phyloP scores from a whole-genome alignment of 2,329 filamentous ascomycete species.

The Epichloe amarillans region DNA sequence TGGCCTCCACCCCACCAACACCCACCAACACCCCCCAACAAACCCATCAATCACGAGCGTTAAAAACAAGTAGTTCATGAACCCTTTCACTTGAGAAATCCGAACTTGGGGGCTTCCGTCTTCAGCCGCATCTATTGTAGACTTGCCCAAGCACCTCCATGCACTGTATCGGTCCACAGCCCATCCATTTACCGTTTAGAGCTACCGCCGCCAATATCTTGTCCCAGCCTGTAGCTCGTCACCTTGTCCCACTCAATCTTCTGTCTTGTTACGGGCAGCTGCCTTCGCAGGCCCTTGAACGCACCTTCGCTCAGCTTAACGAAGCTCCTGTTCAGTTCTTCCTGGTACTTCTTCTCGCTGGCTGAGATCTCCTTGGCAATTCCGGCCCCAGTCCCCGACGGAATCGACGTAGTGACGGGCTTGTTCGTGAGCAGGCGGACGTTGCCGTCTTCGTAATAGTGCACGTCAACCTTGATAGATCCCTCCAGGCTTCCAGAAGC shows the following conservation, averaged over 20 bases:
- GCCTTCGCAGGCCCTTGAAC: constrained; percentile 84
- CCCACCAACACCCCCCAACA: too few relatives aligned
- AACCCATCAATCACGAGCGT: too few relatives aligned
- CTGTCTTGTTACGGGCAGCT: constrained; percentile 90
- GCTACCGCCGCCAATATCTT: constrained; percentile 62
- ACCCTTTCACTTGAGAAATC: too few relatives aligned
- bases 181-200: constrained; percentile 30
- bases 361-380: constrained; percentile 66
- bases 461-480: constrained; percentile 82
- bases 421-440: constrained; percentile 88
- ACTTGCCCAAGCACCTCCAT: neutral
- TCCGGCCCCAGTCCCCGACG: constrained; percentile 49
- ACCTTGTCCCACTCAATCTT: constrained; percentile 99
- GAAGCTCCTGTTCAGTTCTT: constrained; percentile 88
- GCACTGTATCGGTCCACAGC: neutral
- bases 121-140: neutral
- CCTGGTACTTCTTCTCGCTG: constrained; percentile 86
- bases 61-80: too few relatives aligned
- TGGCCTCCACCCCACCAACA: too few relatives aligned
- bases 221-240: constrained; percentile 74
- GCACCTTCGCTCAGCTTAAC: constrained; percentile 79
- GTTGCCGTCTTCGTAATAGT: constrained; percentile 99
- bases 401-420: constrained; percentile 47
- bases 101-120: neutral
- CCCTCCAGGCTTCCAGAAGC: constrained; percentile 58